A percentile compares a stretch with the other conserved stretches of the same genome.
Conservation (phyloP, 306 rosid genomes). For the Chamaecrista fasciculata region DNA sequence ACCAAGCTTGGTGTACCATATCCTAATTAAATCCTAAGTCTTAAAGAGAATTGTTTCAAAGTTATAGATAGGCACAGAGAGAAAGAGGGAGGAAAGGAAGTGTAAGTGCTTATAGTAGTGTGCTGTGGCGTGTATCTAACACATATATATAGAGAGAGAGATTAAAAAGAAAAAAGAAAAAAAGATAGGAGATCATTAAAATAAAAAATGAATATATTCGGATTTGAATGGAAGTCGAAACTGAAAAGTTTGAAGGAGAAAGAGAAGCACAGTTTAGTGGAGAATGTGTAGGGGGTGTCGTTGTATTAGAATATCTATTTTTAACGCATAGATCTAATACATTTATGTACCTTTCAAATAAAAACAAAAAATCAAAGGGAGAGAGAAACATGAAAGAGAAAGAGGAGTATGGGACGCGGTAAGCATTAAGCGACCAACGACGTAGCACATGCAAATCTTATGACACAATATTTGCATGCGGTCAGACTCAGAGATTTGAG, state of each 20-base stretch:
- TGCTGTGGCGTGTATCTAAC: not conserved
- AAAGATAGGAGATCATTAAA: not conserved
- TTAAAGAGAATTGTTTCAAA: too few relatives aligned
- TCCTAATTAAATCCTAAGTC: too few relatives aligned
- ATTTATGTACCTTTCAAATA: too few relatives aligned
- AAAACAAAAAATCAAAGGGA: slow-evolving; percentile 23
- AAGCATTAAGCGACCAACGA: too few relatives aligned
- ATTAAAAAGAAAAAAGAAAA: not conserved
- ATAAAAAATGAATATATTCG: slow-evolving; percentile 20
- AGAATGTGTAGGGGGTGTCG: too few relatives aligned
- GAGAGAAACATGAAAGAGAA: not conserved
- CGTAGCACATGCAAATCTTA: slow-evolving; percentile 71
- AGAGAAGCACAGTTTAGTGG: slow-evolving; percentile 30
- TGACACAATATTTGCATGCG: slow-evolving; percentile 68
- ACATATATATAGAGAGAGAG: not conserved
- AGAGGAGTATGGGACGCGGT: slow-evolving; percentile 49
- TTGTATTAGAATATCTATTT: too few relatives aligned
- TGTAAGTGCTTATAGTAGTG: not conserved
- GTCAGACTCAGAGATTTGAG: slow-evolving; percentile 58
- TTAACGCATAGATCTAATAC: not conserved
- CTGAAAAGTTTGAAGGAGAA: slow-evolving; percentile 30
- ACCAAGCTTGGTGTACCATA: too few relatives aligned
- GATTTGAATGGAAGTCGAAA: slow-evolving; percentile 32
- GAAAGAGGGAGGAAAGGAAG: not conserved
- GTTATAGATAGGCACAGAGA: not conserved